Conservation (phyloP, 1,284 basidiomycete genomes). For the Gomphus sp. region DNA sequence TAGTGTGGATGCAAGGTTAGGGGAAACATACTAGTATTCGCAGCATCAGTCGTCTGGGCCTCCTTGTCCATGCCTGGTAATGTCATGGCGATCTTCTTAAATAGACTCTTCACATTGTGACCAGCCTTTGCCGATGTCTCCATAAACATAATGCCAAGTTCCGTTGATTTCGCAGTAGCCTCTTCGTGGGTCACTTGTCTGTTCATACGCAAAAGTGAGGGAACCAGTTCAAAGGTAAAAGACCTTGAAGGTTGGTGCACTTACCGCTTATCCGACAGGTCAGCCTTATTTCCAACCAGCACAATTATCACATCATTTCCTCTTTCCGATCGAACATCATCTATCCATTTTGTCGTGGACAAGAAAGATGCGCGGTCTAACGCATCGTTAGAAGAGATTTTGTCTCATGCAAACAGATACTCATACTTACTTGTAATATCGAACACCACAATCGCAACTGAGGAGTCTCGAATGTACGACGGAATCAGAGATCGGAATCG, state of each 20-base stretch:
- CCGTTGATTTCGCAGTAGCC: constrained; percentile 87
- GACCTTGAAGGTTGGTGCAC: constrained; percentile 19
- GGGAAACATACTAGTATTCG: constrained; percentile 57
- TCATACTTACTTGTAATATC: constrained; percentile 88
- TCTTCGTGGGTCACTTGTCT: constrained; percentile 99
- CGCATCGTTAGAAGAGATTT: not conserved
- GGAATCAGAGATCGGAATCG: constrained; percentile 97
- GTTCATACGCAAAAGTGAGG: constrained; percentile 7
- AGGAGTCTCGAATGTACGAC: constrained; percentile 98
- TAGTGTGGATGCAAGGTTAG: not conserved
- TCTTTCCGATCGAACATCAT: constrained; percentile 95
- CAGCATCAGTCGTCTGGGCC: constrained; percentile 48
- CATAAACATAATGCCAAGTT: constrained; percentile 97
- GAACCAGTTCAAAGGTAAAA: too few relatives aligned
- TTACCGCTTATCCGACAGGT: constrained; percentile 89
- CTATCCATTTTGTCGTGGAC: constrained; percentile 98
- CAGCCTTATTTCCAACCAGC: constrained; percentile 98
- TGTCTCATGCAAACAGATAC: not conserved
- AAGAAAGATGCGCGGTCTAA: constrained; percentile 93
- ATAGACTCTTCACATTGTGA: constrained; percentile 97
- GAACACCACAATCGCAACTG: constrained; percentile 96
- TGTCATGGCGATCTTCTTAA: constrained; percentile 99
- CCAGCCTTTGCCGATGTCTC: constrained; percentile 99
- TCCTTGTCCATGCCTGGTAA: constrained; percentile 94
- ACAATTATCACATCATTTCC: constrained; percentile 99